Evolutionary conservation across 768 basidiomycete genomes (phyloP).

Genomic region (Chlorophyllum brunneum): DNA sequence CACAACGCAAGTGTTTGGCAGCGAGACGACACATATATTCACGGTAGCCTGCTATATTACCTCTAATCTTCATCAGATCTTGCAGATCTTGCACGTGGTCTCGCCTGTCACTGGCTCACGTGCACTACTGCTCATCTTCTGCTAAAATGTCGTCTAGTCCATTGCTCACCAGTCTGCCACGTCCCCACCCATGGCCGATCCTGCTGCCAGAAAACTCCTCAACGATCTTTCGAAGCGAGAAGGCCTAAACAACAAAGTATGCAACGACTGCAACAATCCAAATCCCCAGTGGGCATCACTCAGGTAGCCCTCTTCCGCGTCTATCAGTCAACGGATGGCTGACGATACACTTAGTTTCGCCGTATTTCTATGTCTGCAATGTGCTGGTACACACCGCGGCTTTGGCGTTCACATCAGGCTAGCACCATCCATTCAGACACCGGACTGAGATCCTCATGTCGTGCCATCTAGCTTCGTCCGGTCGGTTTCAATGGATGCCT

Average conservation of each 20-base stretch:
- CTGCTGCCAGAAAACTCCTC: constrained; percentile 63
- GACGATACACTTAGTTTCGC: constrained; percentile 53
- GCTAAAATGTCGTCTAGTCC: too few species aligned
- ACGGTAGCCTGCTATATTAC: too few species aligned
- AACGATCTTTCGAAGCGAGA: constrained; percentile 71
- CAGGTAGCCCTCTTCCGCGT: constrained; percentile 40
- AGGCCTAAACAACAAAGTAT: constrained; percentile 70
- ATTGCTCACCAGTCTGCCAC: neutral
- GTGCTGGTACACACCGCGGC: constrained; percentile 78
- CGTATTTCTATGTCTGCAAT: constrained; percentile 89
- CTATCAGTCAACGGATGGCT: neutral
- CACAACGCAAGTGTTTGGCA: neutral
- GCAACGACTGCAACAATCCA: constrained; percentile 83
- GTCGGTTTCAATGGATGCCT: constrained; percentile 95
- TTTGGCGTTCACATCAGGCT: constrained; percentile 93
- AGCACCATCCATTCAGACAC: constrained; percentile 20
- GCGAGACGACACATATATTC: neutral
- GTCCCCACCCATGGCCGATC: neutral
- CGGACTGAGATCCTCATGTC: constrained; percentile 18
- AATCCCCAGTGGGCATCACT: constrained; percentile 95
- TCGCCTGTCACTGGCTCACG: too few species aligned
- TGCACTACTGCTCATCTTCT: neutral
- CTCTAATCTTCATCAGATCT: neutral
- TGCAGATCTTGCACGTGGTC: too few species aligned
- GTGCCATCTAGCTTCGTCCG: constrained; percentile 71